These are phyloP conservation scores for Solanum hybrid DNA, from an alignment of 305 asterid species.

Conservation along the genomic window DNA sequence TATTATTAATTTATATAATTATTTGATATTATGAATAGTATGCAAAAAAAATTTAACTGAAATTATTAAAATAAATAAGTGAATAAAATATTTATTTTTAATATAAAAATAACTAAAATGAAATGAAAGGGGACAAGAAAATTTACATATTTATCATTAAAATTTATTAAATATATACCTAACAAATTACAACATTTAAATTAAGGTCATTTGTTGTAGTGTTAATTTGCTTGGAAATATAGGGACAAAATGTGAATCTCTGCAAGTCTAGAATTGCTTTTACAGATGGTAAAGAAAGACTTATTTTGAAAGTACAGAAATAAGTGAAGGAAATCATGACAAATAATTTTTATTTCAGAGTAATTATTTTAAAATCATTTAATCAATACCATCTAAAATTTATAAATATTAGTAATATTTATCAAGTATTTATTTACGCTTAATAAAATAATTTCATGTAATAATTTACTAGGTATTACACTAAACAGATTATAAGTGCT, in stretches of 20 bases:
- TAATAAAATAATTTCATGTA: no score
- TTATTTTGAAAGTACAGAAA: neutral
- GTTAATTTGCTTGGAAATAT: neutral
- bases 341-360: neutral
- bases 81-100: no score
- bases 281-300: neutral
- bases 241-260: neutral
- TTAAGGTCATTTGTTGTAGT: neutral
- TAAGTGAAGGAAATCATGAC: neutral
- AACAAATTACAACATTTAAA: neutral
- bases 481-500: no score
- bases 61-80: no score
- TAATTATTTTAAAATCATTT: no score
- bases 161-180: neutral
- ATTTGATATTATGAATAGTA: no score
- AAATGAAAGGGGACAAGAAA: neutral
- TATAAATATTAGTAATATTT: no score
- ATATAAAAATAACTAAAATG: no score
- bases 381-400: no score
- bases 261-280: neutral
- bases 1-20: no score
- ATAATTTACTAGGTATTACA: no score
- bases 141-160: neutral
- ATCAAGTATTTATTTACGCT: no score
- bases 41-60: neutral